Conservation (phyloP, 768 basidiomycete genomes). For the Russula ochroleuca region DNA sequence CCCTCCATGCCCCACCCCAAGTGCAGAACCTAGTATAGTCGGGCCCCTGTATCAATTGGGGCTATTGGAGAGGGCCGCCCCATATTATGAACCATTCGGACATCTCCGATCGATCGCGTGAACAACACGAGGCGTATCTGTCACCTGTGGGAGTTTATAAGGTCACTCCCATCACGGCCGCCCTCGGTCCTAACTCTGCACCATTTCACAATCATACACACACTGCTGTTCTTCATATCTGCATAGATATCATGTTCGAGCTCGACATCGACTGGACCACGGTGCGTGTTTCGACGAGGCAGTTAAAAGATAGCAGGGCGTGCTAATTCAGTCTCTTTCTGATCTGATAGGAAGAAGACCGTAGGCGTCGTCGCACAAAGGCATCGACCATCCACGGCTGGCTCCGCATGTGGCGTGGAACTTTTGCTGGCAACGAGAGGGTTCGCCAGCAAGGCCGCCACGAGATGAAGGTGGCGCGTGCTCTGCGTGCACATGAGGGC, state of each 20-base stretch:
- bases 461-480: constrained; percentile 28
- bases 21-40: neutral
- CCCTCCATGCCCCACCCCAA: neutral
- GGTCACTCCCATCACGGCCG: constrained; percentile 11
- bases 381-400: constrained; percentile 29
- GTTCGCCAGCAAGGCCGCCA: constrained; percentile 25
- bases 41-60: neutral
- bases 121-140: constrained; percentile 3
- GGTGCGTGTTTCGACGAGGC: constrained; percentile 12
- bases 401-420: constrained; percentile 29
- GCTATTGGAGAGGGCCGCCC: neutral
- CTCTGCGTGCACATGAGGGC: constrained; percentile 2
- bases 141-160: constrained; percentile 7
- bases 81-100: constrained; percentile 12
- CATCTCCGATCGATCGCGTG: constrained; percentile 9
- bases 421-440: constrained; percentile 23
- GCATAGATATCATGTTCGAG: constrained; percentile 15
- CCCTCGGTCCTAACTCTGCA: constrained; percentile 19
- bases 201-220: constrained; percentile 1
- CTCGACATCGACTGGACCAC: constrained; percentile 25
- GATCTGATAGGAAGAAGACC: constrained; percentile 17
- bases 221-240: neutral
- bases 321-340: neutral
- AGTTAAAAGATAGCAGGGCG: neutral
- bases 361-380: constrained; percentile 11